Conservation (phyloP, 2,329 filamentous ascomycete species). For the Diplodia seriata region DNA sequence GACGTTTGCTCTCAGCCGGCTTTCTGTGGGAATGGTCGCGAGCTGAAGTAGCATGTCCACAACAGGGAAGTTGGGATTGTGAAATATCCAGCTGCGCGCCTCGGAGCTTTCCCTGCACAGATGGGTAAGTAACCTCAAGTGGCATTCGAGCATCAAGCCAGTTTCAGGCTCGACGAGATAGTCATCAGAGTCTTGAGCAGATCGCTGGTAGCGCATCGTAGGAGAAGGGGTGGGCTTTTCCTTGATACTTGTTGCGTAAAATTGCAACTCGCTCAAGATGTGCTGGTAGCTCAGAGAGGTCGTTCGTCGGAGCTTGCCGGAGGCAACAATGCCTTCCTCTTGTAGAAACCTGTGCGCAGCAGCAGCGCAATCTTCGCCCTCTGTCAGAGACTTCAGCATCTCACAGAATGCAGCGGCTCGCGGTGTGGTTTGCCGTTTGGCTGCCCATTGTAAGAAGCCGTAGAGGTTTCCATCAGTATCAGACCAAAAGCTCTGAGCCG, state of each 20-base stretch:
- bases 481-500: slow-evolving; percentile 87
- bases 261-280: slow-evolving; percentile 87
- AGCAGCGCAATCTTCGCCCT: slow-evolving; percentile 80
- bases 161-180: slow-evolving; percentile 87
- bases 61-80: slow-evolving; percentile 70
- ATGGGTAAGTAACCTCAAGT: slow-evolving; percentile 85
- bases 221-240: slow-evolving; percentile 70
- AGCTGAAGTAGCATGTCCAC: slow-evolving; percentile 78
- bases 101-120: slow-evolving; percentile 75
- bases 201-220: slow-evolving; percentile 61
- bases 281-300: slow-evolving; percentile 91
- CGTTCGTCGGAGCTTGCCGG: slow-evolving; percentile 79
- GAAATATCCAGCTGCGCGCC: slow-evolving; percentile 76
- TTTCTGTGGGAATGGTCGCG: slow-evolving; percentile 76
- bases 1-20: slow-evolving; percentile 79
- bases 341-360: slow-evolving; percentile 87
- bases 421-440: slow-evolving; percentile 91
- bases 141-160: slow-evolving; percentile 95
- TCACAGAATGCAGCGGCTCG: slow-evolving; percentile 96
- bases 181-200: slow-evolving; percentile 45
- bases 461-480: slow-evolving; percentile 92
- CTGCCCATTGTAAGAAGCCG: slow-evolving; percentile 97
- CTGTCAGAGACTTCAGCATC: slow-evolving; percentile 87
- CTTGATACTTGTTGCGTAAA: slow-evolving; percentile 79
- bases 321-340: slow-evolving; percentile 74